These are phyloP conservation scores for Saccharomyces hybrid DNA, from an alignment of 1,139 yeast genomes.

Conservation along the genomic window DNA sequence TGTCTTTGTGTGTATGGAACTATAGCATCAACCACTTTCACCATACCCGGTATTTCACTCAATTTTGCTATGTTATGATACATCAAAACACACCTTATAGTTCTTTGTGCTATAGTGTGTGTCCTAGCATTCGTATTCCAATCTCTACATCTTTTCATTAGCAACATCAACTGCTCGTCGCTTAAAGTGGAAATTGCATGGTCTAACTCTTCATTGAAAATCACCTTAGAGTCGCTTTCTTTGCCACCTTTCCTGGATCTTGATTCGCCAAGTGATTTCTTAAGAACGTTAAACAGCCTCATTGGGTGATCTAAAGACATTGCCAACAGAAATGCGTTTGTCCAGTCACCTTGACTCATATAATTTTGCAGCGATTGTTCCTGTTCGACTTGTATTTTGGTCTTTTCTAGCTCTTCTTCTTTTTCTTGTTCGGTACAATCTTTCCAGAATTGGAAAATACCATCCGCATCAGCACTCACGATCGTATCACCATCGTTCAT, in stretches of 20 bases:
- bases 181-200: conserved; percentile 51
- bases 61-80: conserved; percentile 49
- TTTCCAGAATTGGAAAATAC: conserved; percentile 78
- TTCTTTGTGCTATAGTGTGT: conserved; percentile 70
- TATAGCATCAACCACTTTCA: conserved; percentile 61
- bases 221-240: conserved; percentile 40
- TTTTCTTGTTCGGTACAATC: conserved; percentile 73
- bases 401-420: conserved; percentile 42
- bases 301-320: conserved; percentile 79
- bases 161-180: conserved; percentile 48
- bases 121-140: conserved; percentile 91
- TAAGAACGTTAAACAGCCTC: conserved; percentile 66
- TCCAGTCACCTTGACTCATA: conserved; percentile 69
- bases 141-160: conserved; percentile 74
- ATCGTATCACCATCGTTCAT: conserved; percentile 60
- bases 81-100: conserved; percentile 56
- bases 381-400: conserved; percentile 62
- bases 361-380: conserved; percentile 78
- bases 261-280: conserved; percentile 38
- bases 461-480: conserved; percentile 91
- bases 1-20: conserved; percentile 88
- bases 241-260: neutral
- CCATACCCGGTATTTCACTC: conserved; percentile 58
- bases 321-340: conserved; percentile 79
- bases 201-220: conserved; percentile 53